Evolutionary conservation across 2,329 filamentous ascomycete genomes (phyloP).

Genomic region (Mariannaea sp.): DNA sequence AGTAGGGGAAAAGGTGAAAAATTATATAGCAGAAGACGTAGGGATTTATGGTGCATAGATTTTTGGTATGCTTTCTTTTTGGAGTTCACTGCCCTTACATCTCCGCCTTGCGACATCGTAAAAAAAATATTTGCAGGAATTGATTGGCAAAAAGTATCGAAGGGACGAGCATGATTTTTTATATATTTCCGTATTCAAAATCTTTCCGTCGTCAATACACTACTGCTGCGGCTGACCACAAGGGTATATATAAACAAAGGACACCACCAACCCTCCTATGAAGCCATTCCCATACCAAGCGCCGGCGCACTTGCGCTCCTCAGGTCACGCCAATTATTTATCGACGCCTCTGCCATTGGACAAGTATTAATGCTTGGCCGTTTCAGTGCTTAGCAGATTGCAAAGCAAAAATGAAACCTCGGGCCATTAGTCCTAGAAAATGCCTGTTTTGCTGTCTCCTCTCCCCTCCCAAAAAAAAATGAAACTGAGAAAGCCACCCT

Average conservation of each 20-base stretch:
- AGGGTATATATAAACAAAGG: conserved; percentile 19
- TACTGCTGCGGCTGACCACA: not conserved
- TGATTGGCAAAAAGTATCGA: not conserved
- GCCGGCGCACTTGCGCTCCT: not conserved
- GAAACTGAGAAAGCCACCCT: conserved; percentile 2
- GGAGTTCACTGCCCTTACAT: conserved; percentile 1
- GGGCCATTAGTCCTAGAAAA: not conserved
- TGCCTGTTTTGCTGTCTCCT: conserved; percentile 4
- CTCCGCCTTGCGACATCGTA: not conserved
- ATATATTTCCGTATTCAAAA: conserved; percentile 7
- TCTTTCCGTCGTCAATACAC: not conserved
- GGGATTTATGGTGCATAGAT: conserved; percentile 8
- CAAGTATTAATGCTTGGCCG: not conserved
- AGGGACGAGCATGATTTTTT: not conserved
- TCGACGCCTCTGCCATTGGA: conserved; percentile 1
- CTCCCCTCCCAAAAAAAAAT: not conserved
- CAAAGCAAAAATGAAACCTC: not conserved
- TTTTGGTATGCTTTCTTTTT: conserved; percentile 8
- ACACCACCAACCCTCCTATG: no score
- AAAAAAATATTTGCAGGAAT: not conserved
- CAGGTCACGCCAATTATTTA: conserved; percentile 6
- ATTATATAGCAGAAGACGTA: conserved; percentile 9
- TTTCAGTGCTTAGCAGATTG: not conserved
- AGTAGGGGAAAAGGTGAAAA: not conserved
- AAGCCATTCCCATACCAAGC: not conserved